A percentile compares a stretch with the other conserved stretches of the same genome.
These are phyloP conservation scores for Coemansia sp. DNA, from an alignment of 192 early-diverging fungal species.

Conservation along the genomic window DNA sequence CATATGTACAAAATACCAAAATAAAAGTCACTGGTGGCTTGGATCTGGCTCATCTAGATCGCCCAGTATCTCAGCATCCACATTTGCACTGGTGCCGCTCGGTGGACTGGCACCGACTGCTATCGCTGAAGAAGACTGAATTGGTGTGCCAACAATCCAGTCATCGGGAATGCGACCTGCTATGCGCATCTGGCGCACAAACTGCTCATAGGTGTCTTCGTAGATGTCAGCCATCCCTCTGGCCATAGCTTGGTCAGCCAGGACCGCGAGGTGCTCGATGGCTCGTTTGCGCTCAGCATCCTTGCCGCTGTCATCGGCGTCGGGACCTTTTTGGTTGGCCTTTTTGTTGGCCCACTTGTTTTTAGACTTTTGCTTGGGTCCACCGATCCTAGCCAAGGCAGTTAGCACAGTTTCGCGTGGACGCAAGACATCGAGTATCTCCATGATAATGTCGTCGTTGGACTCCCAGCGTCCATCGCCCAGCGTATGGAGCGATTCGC, in stretches of 20 bases:
- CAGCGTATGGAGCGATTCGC: not conserved
- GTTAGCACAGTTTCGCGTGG: constrained; percentile 62
- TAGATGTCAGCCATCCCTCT: constrained; percentile 66
- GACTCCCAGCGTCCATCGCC: constrained; percentile 35
- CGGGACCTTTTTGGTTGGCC: constrained; percentile 15
- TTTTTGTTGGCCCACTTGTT: constrained; percentile 29
- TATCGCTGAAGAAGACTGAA: not conserved
- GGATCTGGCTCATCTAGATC: constrained; percentile 24
- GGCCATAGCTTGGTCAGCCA: constrained; percentile 71
- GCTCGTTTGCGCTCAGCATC: constrained; percentile 34
- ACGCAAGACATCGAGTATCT: constrained; percentile 57
- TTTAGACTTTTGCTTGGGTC: constrained; percentile 47
- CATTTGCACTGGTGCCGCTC: not conserved
- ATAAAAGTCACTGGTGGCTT: not conserved
- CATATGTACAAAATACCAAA: no score
- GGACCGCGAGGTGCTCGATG: constrained; percentile 65
- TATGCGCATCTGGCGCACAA: constrained; percentile 62
- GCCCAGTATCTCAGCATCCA: constrained; percentile 13
- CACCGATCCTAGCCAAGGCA: constrained; percentile 60
- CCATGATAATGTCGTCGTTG: constrained; percentile 57
- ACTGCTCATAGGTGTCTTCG: constrained; percentile 66
- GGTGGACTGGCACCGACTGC: not conserved
- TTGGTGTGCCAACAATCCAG: constrained; percentile 57
- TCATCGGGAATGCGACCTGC: constrained; percentile 58
- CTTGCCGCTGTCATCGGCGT: constrained; percentile 35